Evolutionary conservation across 306 rosid species (phyloP).

Genomic region (Gastrolobium villosum): DNA sequence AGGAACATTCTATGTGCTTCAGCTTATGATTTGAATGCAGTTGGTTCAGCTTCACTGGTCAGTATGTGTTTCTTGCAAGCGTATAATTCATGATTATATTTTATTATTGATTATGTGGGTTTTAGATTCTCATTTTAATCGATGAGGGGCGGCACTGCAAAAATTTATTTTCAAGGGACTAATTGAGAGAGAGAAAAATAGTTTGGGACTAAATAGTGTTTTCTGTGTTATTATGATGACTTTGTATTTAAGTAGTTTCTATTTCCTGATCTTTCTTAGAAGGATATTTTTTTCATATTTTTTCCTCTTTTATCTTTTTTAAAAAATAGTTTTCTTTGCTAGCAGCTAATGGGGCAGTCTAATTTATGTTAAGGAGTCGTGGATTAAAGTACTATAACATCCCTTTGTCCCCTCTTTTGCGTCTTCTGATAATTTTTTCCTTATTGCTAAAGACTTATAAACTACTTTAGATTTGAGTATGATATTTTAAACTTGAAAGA

Average conservation of each 20-base stretch:
- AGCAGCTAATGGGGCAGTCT: slow-evolving; percentile 9
- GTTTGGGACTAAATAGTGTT: slow-evolving; percentile 14
- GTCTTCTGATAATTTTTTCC: neutral
- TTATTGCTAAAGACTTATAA: neutral
- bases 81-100: neutral
- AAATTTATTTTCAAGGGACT: neutral
- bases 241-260: slow-evolving; percentile 6
- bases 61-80: slow-evolving; percentile 53
- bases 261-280: neutral
- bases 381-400: neutral
- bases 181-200: neutral
- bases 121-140: slow-evolving; percentile 1
- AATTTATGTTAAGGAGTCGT: neutral
- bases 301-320: neutral
- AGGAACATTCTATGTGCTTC: slow-evolving; percentile 71
- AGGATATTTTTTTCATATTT: neutral
- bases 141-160: neutral
- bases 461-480: neutral
- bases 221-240: neutral
- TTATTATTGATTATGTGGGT: slow-evolving; percentile 31
- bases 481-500: neutral
- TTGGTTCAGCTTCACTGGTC: slow-evolving; percentile 76
- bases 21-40: slow-evolving; percentile 71
- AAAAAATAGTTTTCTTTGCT: neutral
- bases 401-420: neutral